Percentiles rank a stretch among this genome's conserved stretches.
Evolutionary conservation across 768 basidiomycete species (phyloP).

Genomic region (Termitomyces eurrhizus): DNA sequence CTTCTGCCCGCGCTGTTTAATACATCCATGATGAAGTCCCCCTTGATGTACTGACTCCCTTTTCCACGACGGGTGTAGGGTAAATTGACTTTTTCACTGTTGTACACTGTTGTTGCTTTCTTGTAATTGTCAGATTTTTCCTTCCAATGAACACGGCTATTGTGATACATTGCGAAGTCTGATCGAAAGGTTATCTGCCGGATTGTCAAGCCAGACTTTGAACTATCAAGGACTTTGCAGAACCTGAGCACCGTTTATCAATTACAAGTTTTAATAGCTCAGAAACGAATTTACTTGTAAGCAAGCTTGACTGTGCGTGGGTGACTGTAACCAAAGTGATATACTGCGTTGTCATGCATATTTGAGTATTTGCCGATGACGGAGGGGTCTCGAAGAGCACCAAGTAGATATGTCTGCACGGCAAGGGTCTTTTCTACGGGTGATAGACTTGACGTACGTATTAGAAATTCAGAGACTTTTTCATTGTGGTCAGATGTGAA

Average conservation of each 20-base stretch:
- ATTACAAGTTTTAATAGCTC: not conserved
- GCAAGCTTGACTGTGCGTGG: conserved; percentile 49
- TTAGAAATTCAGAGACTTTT: conserved; percentile 39
- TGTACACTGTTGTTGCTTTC: not conserved
- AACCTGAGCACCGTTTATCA: conserved; percentile 26
- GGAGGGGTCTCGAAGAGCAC: conserved; percentile 39
- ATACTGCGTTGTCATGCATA: conserved; percentile 54
- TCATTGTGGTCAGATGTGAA: conserved; percentile 40
- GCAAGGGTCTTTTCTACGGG: conserved; percentile 25
- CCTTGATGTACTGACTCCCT: conserved; percentile 10
- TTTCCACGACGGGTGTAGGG: conserved; percentile 13
- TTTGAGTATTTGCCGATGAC: conserved; percentile 52
- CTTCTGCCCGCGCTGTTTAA: conserved; percentile 12
- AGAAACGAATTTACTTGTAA: conserved; percentile 34
- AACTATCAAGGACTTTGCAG: conserved; percentile 52
- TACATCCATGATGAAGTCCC: conserved; percentile 28
- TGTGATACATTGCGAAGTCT: conserved; percentile 13
- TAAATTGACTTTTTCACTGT: conserved; percentile 6
- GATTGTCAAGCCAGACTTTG: conserved; percentile 56
- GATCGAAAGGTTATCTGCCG: conserved; percentile 22
- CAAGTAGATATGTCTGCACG: conserved; percentile 49
- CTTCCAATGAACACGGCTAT: conserved; percentile 14
- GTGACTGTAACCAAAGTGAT: conserved; percentile 48
- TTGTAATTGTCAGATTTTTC: conserved; percentile 17
- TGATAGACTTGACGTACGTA: conserved; percentile 19